Evolutionary conservation across 371 early-diverging fungal genomes (phyloP).

Genomic region (Syncephalastrum contaminatum): DNA sequence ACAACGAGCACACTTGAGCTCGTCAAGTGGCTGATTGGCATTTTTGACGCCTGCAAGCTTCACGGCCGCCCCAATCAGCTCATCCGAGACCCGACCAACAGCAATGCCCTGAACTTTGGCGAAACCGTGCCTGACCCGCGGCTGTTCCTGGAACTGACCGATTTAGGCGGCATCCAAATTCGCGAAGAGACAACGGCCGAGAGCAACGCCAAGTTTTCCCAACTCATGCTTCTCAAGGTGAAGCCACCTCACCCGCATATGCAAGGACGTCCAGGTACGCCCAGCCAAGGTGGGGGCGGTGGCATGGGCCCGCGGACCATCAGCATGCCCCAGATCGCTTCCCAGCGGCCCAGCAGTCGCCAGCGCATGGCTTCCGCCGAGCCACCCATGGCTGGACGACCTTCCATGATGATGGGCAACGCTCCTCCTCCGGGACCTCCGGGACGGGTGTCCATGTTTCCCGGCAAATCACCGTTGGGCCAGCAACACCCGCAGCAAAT

Average conservation of each 20-base stretch:
- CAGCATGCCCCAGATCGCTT: conserved; percentile 15
- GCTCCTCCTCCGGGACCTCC: too few species aligned
- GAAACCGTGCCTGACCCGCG: conserved; percentile 14
- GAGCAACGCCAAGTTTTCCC: conserved; percentile 19
- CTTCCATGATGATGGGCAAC: neutral
- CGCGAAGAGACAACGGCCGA: conserved; percentile 20
- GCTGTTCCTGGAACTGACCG: conserved; percentile 33
- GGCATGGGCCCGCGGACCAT: conserved; percentile 12
- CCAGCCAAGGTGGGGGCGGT: neutral
- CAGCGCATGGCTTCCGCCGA: neutral
- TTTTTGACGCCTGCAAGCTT: conserved; percentile 50
- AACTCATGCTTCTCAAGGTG: too few species aligned
- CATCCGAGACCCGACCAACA: conserved; percentile 26
- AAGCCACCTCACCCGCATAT: too few species aligned
- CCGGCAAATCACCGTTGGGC: conserved; percentile 1
- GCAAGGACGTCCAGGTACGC: too few species aligned
- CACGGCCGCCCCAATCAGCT: conserved; percentile 48
- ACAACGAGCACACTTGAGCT: conserved; percentile 40
- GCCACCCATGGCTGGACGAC: conserved; percentile 1
- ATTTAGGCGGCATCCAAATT: conserved; percentile 24
- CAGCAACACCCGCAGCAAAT: neutral
- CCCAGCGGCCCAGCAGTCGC: conserved; percentile 1
- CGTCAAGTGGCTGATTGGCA: conserved; percentile 43
- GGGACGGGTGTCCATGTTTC: too few species aligned
- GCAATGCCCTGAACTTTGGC: conserved; percentile 37